Evolutionary conservation across 306 rosid genomes (phyloP), one percentile per base, ranked within the genome.

Genomic region (Begonia peltatifolia): DNA sequence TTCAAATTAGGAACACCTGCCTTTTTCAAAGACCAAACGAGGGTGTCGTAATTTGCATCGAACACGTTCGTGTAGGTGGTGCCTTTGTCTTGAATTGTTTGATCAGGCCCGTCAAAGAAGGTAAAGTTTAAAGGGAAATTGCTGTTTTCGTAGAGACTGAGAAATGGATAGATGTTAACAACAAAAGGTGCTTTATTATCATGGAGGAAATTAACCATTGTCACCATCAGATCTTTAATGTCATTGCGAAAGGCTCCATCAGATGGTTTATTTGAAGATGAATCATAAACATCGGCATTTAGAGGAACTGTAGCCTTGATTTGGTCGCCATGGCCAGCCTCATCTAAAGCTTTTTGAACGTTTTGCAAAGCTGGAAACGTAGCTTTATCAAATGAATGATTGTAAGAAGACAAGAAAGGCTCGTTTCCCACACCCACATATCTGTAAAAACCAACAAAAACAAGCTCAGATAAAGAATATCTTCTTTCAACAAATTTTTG

Each of bases 401-500:
- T 78, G 70, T 76, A 85, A 59, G 78, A 71, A 41, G 54, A 14
- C 63, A 90, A 71, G 65, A 82, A 90, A 0, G 97, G 70, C 35
- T 90, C 97, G 22, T 85, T 85, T 42, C 97, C 95, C 47, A 90
- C 97, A 0, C 75, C 84, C 6, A 80, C 73, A 11, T 90, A 78
- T 60, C 95, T 89, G 47, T 44, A 55, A 14, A 35, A 41, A 52
- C 10, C 16, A 14, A 35, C 23, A 43, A 11, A 44, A 17, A 42
- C 2, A 20, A 15, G 7, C 14, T 6, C 14, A 11, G 2, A 14
- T 14, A 35, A 47, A 53, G 14, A 41, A n/a, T 1, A 10, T 5
- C n/a, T 2, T 12, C 2, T 12, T 38, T n/a, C 11, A 30, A 57
- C 51, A 42, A 13, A n/a, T 18, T 22, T 12, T 42, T 44, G 23